These are phyloP conservation scores for Cenchrus americanus DNA, from an alignment of 176 grass and related monocot species.

Conservation along the genomic window DNA sequence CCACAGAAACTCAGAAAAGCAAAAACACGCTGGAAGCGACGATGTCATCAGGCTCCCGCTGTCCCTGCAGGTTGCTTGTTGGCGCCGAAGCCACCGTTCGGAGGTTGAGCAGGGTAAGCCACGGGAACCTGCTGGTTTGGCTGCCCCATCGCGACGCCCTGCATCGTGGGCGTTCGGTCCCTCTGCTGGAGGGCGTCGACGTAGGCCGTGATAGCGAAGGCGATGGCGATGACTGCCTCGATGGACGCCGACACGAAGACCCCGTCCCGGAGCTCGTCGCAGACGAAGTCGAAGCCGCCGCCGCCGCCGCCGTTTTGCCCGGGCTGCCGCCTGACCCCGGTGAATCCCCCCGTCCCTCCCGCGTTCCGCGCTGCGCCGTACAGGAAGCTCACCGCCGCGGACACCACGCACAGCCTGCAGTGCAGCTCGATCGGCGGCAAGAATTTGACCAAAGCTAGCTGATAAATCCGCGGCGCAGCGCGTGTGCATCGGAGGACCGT, in stretches of 20 bases:
- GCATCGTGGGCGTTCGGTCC: background rate
- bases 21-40: too few species aligned
- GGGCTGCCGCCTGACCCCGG: background rate
- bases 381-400: background rate
- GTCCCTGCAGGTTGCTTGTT: constrained; percentile 1
- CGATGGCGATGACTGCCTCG: background rate
- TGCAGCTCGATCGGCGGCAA: background rate
- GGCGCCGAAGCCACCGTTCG: constrained; percentile 16
- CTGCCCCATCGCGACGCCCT: too few species aligned
- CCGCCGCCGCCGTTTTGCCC: background rate
- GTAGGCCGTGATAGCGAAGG: constrained; percentile 26
- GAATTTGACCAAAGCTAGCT: too few species aligned
- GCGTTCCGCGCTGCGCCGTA: constrained; percentile 18
- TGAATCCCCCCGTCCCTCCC: background rate
- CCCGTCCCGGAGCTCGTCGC: background rate
- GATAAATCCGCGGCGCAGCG: background rate
- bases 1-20: too few species aligned
- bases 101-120: background rate
- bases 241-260: constrained; percentile 15
- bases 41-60: background rate
- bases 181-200: background rate
- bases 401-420: background rate
- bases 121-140: background rate
- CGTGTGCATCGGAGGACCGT: background rate
- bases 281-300: background rate